Base-by-base conservation (phyloP, 768 basidiomycete genomes). In the Suillus placidus region DNA sequence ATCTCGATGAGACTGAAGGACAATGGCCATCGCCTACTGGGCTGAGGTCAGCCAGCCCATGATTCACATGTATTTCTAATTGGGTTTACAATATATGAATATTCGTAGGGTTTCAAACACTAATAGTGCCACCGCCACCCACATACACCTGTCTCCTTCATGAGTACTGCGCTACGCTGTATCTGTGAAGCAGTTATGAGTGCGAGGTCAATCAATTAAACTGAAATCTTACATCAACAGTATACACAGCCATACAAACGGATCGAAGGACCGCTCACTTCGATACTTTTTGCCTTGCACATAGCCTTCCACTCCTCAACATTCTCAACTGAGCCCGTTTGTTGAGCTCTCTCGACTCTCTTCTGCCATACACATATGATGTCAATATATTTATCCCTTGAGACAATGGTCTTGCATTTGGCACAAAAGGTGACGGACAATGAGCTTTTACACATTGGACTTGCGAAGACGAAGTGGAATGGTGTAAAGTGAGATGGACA, bases 381-480 rank as follows among this genome's bases (percentile, higher is more conserved):
- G 4, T 58, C 57, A 14, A 58, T 8, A 2, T 40, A 9, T 26
- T 8, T 26, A 18, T 40, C 23, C 23, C 37, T 37, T 38, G 57
- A 58, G 37, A 26, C 2, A 1, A 9, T 3, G 16, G 4, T 6
- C 8, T 5, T 6, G 37, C 57, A 58, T 0, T 38, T 40, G 23
- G 1, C 10, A 26, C 57, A 58, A 3, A 26, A 26, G n/a, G 57
- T 40, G 57, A 40, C 1, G 23, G 37, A 38, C 7, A 9, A 18
- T 87, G 72, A 3, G 88, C 84, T 74, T 89, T 85, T 71, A 87
- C 87, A 13, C 88, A 86, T 73, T 91, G 92, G 71, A 9, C 8
- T 40, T 38, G n/a, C 3, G 35, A 56, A 37, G 20, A n/a, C 2
- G 55, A 5, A 7, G 4, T 26, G 13, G 37, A 58, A 18, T 26